phyloP scores from a whole-genome alignment of 352 stramenopile genomes.

The Pythium apleroticum region DNA sequence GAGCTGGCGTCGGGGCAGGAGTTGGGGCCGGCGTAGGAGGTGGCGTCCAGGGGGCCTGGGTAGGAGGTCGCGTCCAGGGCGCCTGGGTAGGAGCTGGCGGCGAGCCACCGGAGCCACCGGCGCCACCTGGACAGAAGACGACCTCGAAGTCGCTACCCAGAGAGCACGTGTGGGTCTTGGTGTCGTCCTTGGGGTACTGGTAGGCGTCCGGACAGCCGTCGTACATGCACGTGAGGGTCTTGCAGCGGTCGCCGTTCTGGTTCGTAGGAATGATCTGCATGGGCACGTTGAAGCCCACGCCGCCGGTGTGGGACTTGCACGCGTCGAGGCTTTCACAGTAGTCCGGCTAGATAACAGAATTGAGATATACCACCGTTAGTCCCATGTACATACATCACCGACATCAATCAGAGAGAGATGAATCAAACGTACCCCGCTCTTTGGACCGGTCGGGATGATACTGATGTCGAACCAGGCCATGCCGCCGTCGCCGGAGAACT shows the following conservation, averaged over 20 bases:
- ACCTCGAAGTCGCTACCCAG: slow-evolving; percentile 56
- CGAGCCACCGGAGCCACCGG: slow-evolving; percentile 7
- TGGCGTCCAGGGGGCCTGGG: neutral
- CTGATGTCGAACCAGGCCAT: slow-evolving; percentile 70
- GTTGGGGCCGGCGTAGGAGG: slow-evolving; percentile 24
- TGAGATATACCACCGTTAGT: neutral
- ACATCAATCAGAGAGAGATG: slow-evolving; percentile 10
- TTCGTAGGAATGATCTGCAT: slow-evolving; percentile 55
- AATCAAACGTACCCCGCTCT: slow-evolving; percentile 52
- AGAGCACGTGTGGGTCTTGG: slow-evolving; percentile 60
- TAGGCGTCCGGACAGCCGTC: slow-evolving; percentile 65
- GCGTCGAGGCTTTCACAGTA: slow-evolving; percentile 47
- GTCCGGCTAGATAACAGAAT: slow-evolving; percentile 33
- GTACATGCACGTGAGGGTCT: slow-evolving; percentile 46
- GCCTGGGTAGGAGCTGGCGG: slow-evolving; percentile 17
- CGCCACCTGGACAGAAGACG: slow-evolving; percentile 56
- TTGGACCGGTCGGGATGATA: slow-evolving; percentile 62
- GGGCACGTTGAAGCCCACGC: slow-evolving; percentile 62
- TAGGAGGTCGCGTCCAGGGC: neutral
- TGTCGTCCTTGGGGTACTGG: slow-evolving; percentile 65
- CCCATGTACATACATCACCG: neutral
- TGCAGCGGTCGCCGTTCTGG: slow-evolving; percentile 40
- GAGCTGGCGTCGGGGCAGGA: slow-evolving; percentile 24
- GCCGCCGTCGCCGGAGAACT: slow-evolving; percentile 59
- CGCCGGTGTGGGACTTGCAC: slow-evolving; percentile 56